Conservation (phyloP, 306 rosid genomes). For the Vigna trinervia region DNA sequence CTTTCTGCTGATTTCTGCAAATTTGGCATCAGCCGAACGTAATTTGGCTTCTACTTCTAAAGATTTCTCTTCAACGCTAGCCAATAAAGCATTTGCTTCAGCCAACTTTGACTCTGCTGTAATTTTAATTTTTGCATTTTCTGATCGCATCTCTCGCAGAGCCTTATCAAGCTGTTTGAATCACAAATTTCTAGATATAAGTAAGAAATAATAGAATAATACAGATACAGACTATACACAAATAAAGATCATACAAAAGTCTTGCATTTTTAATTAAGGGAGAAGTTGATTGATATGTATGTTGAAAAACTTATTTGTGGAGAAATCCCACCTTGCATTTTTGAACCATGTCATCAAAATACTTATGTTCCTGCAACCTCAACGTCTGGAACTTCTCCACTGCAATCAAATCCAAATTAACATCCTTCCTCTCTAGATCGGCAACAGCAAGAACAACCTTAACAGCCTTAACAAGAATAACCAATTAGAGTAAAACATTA, state of each 20-base stretch:
- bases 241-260: background rate
- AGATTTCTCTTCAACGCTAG: constrained; percentile 88
- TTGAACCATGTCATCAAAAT: constrained; percentile 96
- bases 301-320: constrained; percentile 52
- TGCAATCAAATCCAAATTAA: constrained; percentile 82
- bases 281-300: background rate
- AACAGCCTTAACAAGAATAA: constrained; percentile 51
- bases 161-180: constrained; percentile 84
- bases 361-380: constrained; percentile 79
- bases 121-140: constrained; percentile 85
- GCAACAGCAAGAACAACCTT: constrained; percentile 97
- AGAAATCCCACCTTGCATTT: constrained; percentile 77
- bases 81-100: constrained; percentile 86
- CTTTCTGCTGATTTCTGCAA: constrained; percentile 86
- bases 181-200: constrained; percentile 44
- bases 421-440: constrained; percentile 94
- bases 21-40: constrained; percentile 89
- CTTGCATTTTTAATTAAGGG: background rate
- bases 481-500: no score
- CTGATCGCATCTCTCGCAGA: constrained; percentile 86
- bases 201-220: constrained; percentile 36
- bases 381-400: constrained; percentile 95
- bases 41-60: constrained; percentile 86
- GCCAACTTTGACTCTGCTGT: constrained; percentile 86
- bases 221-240: constrained; percentile 5